These are phyloP conservation scores for Phytophthora ohioensis DNA, from an alignment of 352 stramenopile species.

Conservation along the genomic window DNA sequence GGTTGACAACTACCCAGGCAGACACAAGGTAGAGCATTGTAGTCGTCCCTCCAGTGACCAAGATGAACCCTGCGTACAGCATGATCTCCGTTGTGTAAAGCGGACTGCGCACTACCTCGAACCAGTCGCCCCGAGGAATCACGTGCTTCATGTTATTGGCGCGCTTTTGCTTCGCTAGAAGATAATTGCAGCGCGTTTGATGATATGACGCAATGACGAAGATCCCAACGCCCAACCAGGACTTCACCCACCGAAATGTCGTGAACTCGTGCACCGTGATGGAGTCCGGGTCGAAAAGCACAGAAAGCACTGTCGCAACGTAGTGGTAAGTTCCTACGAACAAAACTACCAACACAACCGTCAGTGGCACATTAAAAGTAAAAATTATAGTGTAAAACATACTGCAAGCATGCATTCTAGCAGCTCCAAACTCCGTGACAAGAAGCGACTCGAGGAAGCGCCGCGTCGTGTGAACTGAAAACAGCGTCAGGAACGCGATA, in stretches of 20 bases:
- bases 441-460: slow-evolving; percentile 69
- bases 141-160: slow-evolving; percentile 58
- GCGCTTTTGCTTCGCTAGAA: slow-evolving; percentile 67
- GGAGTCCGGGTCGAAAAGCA: slow-evolving; percentile 52
- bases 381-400: slow-evolving; percentile 14
- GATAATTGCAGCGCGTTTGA: slow-evolving; percentile 65
- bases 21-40: slow-evolving; percentile 57
- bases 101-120: slow-evolving; percentile 66
- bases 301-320: slow-evolving; percentile 52
- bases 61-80: slow-evolving; percentile 62
- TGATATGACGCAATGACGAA: slow-evolving; percentile 67
- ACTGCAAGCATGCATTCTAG: slow-evolving; percentile 69
- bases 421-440: slow-evolving; percentile 71
- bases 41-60: slow-evolving; percentile 50
- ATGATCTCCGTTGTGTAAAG: slow-evolving; percentile 74
- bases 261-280: slow-evolving; percentile 32
- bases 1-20: slow-evolving; percentile 72
- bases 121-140: slow-evolving; percentile 71
- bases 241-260: slow-evolving; percentile 19
- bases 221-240: slow-evolving; percentile 38
- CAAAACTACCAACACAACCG: slow-evolving; percentile 45
- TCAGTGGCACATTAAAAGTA: slow-evolving; percentile 12
- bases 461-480: slow-evolving; percentile 59
- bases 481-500: slow-evolving; percentile 58
- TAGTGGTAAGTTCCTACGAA: slow-evolving; percentile 73